Conservation (phyloP, 306 rosid species). For the Acacia acuminata region DNA sequence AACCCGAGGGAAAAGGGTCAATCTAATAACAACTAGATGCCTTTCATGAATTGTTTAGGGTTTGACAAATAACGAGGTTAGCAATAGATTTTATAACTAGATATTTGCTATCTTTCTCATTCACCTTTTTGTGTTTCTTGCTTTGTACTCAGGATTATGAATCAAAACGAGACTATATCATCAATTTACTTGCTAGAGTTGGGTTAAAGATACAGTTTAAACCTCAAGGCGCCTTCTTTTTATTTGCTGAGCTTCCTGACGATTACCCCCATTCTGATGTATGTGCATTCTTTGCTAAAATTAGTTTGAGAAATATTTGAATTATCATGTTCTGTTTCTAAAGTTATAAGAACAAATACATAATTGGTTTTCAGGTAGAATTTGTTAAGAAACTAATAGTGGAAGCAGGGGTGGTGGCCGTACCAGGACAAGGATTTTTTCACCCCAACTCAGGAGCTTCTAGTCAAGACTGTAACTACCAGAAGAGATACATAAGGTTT, state of each 20-base stretch:
- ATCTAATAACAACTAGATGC: background rate
- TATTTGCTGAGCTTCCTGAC: conserved; percentile 80
- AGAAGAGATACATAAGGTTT: conserved; percentile 71
- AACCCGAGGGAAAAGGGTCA: background rate
- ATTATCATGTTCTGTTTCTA: conserved; percentile 1
- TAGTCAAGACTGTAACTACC: conserved; percentile 37
- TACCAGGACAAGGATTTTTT: conserved; percentile 82
- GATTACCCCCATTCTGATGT: conserved; percentile 68
- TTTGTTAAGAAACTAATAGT: conserved; percentile 69
- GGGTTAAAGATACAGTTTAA: conserved; percentile 72
- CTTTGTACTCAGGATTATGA: conserved; percentile 64
- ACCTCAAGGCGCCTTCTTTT: conserved; percentile 83
- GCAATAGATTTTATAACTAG: background rate
- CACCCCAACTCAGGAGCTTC: conserved; percentile 46
- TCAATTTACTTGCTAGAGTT: conserved; percentile 54
- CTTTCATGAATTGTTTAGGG: background rate
- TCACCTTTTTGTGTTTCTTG: conserved; percentile 8
- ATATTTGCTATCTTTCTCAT: background rate
- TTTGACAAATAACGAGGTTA: background rate
- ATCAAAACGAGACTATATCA: conserved; percentile 66
- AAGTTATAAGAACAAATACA: background rate
- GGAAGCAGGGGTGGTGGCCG: conserved; percentile 84
- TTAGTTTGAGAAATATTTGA: conserved; percentile 1
- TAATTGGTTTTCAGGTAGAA: conserved; percentile 53
- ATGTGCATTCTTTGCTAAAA: conserved; percentile 27